Evolutionary conservation across 2,329 filamentous ascomycete genomes (phyloP).

Genomic region (Ophiosphaerella korrae): DNA sequence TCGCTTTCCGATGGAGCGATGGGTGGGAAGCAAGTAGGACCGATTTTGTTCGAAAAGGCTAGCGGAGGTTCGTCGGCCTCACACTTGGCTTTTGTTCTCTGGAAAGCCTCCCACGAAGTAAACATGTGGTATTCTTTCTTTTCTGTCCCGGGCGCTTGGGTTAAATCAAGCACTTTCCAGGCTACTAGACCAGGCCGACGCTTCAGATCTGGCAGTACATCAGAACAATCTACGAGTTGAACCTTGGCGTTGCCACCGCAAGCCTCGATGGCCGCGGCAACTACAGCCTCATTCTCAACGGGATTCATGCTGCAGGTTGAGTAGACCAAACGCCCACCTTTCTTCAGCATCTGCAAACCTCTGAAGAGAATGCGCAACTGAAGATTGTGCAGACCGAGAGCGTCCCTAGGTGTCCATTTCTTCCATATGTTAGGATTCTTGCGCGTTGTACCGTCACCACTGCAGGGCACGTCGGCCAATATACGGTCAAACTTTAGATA

Average conservation of each 20-base stretch:
- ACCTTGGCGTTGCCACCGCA: conserved; percentile 85
- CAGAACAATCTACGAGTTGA: conserved; percentile 80
- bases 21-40: conserved; percentile 83
- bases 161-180: conserved; percentile 79
- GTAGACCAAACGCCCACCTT: conserved; percentile 92
- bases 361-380: conserved; percentile 90
- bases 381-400: conserved; percentile 82
- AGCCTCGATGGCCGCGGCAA: conserved; percentile 84
- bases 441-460: conserved; percentile 88
- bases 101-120: conserved; percentile 80
- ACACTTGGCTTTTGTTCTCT: conserved; percentile 67
- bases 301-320: conserved; percentile 99
- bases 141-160: conserved; percentile 27
- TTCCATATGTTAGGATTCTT: conserved; percentile 96
- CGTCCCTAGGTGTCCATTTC: conserved; percentile 89
- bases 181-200: conserved; percentile 75
- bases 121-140: conserved; percentile 82
- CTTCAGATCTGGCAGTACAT: conserved; percentile 76
- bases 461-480: conserved; percentile 94
- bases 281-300: conserved; percentile 92
- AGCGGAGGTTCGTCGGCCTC: conserved; percentile 66
- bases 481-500: conserved; percentile 98
- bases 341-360: conserved; percentile 93
- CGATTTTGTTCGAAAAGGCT: conserved; percentile 55
- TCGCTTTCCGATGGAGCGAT: conserved; percentile 58